A percentile compares a stretch with the other conserved stretches of the same genome.
phyloP scores from a whole-genome alignment of 257 asterid genomes.

The Nicotiana benthamiana region DNA sequence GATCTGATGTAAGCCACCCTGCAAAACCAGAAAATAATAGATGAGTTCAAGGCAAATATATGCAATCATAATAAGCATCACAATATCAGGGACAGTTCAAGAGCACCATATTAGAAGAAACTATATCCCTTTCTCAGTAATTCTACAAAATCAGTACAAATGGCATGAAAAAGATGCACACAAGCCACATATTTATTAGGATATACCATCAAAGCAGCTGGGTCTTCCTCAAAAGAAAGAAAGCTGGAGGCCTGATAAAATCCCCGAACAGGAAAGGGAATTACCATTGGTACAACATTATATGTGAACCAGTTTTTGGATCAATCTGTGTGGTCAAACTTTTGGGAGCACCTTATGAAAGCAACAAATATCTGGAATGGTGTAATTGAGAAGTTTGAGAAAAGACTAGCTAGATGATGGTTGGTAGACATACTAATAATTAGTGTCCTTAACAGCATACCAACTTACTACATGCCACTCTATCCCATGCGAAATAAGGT shows the following conservation, averaged over 20 bases:
- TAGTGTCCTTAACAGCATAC: no score
- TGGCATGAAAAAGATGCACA: background rate
- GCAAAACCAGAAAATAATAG: constrained; percentile 11
- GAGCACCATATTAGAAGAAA: background rate
- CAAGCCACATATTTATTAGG: background rate
- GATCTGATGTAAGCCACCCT: constrained; percentile 96
- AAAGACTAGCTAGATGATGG: no score
- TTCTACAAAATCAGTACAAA: background rate
- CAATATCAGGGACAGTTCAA: background rate
- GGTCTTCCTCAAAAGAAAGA: background rate
- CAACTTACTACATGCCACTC: no score
- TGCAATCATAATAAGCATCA: background rate
- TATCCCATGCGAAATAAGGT: no score
- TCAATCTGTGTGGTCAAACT: background rate
- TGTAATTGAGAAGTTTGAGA: no score
- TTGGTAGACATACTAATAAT: no score
- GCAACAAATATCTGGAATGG: background rate
- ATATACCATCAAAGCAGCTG: background rate
- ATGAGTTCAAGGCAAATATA: background rate
- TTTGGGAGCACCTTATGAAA: background rate
- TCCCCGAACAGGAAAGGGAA: background rate
- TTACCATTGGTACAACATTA: background rate
- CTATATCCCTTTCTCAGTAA: background rate
- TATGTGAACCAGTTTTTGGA: background rate
- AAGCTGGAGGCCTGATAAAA: background rate